Evolutionary conservation across 805 yeast species (phyloP).

Genomic region (Ogataea neopini): DNA sequence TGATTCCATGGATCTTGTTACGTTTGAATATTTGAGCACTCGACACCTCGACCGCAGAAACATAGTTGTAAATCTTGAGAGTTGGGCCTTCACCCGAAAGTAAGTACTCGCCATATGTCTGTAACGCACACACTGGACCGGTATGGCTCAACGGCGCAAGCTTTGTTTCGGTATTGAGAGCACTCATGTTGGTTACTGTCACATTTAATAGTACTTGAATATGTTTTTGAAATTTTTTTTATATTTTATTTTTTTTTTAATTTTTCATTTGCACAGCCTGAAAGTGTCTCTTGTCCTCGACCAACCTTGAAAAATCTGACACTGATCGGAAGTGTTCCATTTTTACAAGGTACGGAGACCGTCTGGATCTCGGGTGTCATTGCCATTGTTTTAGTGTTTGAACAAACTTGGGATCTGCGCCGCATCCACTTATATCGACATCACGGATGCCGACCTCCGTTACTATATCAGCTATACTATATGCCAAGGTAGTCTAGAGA

Average conservation of each 20-base stretch:
- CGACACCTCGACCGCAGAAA: constrained; percentile 34
- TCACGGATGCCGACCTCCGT: too few species aligned
- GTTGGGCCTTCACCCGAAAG: constrained; percentile 74
- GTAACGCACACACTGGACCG: constrained; percentile 74
- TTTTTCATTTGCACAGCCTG: constrained; percentile 5
- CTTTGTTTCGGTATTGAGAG: not conserved
- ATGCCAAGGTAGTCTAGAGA: too few species aligned
- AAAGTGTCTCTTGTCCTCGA: not conserved
- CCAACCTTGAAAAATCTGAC: not conserved
- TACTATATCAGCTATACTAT: too few species aligned
- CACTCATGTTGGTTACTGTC: too few species aligned
- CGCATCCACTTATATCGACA: too few species aligned
- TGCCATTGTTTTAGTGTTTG: too few species aligned
- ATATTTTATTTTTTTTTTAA: not conserved
- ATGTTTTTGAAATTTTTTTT: not conserved
- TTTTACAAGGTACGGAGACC: not conserved
- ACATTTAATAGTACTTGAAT: not conserved
- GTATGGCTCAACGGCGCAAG: constrained; percentile 37
- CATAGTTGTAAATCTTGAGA: constrained; percentile 54
- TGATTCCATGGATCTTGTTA: constrained; percentile 83
- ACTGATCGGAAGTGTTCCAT: not conserved
- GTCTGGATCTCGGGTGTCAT: too few species aligned
- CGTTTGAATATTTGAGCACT: constrained; percentile 54
- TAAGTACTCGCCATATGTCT: constrained; percentile 40
- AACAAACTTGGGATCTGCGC: too few species aligned